phyloP scores from a whole-genome alignment of 1,284 basidiomycete genomes.

The Cutaneotrichosporon arboriforme region DNA sequence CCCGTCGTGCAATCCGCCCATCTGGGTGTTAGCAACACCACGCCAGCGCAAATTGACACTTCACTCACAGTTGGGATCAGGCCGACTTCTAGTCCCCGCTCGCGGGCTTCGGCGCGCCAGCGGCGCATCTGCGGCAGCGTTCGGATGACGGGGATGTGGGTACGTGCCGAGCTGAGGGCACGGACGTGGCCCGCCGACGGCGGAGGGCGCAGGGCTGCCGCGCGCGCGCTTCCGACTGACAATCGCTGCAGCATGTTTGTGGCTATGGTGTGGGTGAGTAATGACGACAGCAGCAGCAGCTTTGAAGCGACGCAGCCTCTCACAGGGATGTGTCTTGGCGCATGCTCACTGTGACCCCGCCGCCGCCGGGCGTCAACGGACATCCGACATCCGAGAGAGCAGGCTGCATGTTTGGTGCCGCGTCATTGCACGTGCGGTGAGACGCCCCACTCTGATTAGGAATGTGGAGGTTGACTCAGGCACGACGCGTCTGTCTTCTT shows the following conservation, averaged over 20 bases:
- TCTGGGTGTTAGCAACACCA: slow-evolving; percentile 49
- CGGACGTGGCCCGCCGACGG: not conserved
- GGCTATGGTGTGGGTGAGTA: not conserved
- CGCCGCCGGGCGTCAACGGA: too few relatives aligned
- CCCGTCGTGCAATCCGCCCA: slow-evolving; percentile 94
- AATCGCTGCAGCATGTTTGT: not conserved
- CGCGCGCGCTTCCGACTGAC: not conserved
- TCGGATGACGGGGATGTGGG: slow-evolving; percentile 65
- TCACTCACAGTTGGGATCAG: slow-evolving; percentile 69
- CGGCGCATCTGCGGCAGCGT: slow-evolving; percentile 63
- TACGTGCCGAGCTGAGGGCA: not conserved
- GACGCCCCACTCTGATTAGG: not conserved
- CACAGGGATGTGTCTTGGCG: too few relatives aligned
- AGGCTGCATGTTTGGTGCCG: too few relatives aligned
- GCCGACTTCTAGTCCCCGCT: slow-evolving; percentile 66
- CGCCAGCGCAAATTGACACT: not conserved
- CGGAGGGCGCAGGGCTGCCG: not conserved
- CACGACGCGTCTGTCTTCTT: too few relatives aligned
- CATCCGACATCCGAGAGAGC: too few relatives aligned
- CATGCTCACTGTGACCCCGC: too few relatives aligned
- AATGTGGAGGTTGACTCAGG: too few relatives aligned
- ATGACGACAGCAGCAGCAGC: not conserved
- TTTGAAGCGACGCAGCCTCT: not conserved
- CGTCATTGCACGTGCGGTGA: not conserved
- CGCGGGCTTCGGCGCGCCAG: slow-evolving; percentile 68